These are phyloP conservation scores for Solanum neorickii DNA, from an alignment of 257 asterid species.

Conservation along the genomic window DNA sequence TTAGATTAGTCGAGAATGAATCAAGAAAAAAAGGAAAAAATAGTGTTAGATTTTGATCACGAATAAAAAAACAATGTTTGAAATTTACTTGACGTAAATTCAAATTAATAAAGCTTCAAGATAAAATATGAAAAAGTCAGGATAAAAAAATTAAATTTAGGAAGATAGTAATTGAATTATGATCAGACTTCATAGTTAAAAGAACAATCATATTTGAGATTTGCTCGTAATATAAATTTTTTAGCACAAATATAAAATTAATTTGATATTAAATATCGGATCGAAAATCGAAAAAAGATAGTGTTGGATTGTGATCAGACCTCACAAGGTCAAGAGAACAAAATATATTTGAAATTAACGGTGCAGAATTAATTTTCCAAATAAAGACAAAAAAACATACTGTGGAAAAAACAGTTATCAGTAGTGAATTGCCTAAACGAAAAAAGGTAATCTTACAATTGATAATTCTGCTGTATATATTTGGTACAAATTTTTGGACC, in stretches of 20 bases:
- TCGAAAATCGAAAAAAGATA: background rate
- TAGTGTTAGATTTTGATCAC: background rate
- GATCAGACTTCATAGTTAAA: background rate
- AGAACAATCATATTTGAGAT: background rate
- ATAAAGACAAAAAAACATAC: background rate
- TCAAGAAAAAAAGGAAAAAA: background rate
- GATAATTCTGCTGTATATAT: background rate
- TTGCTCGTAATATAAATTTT: background rate
- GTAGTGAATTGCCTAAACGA: background rate
- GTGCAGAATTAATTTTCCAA: background rate
- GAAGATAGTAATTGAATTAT: background rate
- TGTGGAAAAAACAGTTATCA: background rate
- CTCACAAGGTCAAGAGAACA: background rate
- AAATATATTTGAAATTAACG: background rate
- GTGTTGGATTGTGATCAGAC: background rate
- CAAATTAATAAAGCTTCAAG: no score
- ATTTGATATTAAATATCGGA: background rate
- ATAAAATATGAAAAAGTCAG: background rate
- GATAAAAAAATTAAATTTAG: background rate
- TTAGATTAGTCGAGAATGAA: accelerated
- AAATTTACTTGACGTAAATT: background rate
- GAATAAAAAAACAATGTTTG: accelerated
- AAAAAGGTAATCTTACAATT: background rate
- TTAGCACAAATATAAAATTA: no score
- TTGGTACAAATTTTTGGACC: background rate